phyloP scores from a whole-genome alignment of 2,329 filamentous ascomycete species.

The Alternaria atra region DNA sequence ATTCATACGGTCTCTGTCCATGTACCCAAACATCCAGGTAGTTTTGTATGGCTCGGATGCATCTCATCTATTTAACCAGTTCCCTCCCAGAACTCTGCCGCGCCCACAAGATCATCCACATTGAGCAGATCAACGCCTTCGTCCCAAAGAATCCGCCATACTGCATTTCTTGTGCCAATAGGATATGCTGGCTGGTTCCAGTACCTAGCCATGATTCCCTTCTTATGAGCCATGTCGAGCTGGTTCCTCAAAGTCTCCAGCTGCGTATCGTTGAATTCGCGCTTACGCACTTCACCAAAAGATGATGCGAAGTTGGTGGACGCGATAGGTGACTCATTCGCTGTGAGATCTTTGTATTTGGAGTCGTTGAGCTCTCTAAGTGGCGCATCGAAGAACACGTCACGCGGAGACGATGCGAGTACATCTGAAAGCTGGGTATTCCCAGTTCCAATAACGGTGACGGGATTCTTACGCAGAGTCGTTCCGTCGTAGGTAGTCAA shows the following conservation, averaged over 20 bases:
- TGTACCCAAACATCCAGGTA: not conserved
- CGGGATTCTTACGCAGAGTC: constrained; percentile 57
- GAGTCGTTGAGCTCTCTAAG: constrained; percentile 56
- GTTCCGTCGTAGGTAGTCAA: constrained; percentile 62
- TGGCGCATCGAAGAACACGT: constrained; percentile 70
- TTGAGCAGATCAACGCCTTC: constrained; percentile 70
- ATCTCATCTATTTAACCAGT: constrained; percentile 21
- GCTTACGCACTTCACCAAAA: constrained; percentile 51
- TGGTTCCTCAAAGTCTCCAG: constrained; percentile 61
- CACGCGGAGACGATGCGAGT: constrained; percentile 40
- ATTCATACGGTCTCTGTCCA: not conserved
- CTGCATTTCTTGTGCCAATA: constrained; percentile 59
- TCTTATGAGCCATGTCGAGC: constrained; percentile 62
- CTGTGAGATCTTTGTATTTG: constrained; percentile 57
- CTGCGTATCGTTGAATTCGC: constrained; percentile 58
- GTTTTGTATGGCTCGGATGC: not conserved
- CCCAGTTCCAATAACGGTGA: constrained; percentile 71
- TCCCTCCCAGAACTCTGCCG: constrained; percentile 54
- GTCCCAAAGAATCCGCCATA: constrained; percentile 65
- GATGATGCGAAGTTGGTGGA: constrained; percentile 59
- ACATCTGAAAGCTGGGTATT: constrained; percentile 57
- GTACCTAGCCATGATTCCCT: constrained; percentile 68
- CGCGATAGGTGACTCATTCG: constrained; percentile 62
- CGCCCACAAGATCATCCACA: constrained; percentile 67
- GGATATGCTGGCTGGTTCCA: constrained; percentile 69